Evolutionary conservation across 202 grass and related monocot genomes (phyloP), one percentile per base, ranked within the genome.

Genomic region (Carex arenaria): DNA sequence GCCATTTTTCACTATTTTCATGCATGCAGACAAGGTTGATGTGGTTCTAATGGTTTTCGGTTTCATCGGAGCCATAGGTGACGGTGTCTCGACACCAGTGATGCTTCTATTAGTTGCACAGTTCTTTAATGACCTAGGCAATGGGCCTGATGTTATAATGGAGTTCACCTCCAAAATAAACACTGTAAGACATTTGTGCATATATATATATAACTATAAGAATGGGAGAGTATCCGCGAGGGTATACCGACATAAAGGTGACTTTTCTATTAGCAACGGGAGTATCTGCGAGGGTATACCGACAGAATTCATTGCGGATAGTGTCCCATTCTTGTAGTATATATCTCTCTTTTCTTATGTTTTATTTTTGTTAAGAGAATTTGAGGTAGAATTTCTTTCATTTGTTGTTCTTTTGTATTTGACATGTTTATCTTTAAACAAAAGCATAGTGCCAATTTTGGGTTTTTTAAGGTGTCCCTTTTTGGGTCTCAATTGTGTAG

Each of bases 1-100:
- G 4, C 78, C 80, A 1, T 86, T 89, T 11, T 84, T 51, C 14
- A 80, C 93, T 19, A 90, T 99, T 66, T 92, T 99, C 79, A 92
- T 91, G 91, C 96, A 99, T 63, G 96, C 93, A 23, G 96, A 99
- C 70, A 82, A 71, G 0, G 30, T 84, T 54, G 96, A 99, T 83
- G 59, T 82, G 42, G 60, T 22, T 52, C 83, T 99, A 42, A 99
- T 95, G 93, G 78, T 67, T 54, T 34, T 95, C 0, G 96, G 96
- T 40, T 75, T 95, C 7, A 3, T 95, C 34, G 93, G 96, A 80
- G 88, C 96, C 47, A 63, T 91, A 10, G 93, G 96, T 43, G 96
- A 96, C 73, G 96, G 96, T 74, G 0, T 95, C 2, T 89, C 91
- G 36, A 86, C 71, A 67, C 96, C 96, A 3, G 60, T 90, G 43